Evolutionary conservation across 306 rosid genomes (phyloP).

Genomic region (Vachellia collinsii): DNA sequence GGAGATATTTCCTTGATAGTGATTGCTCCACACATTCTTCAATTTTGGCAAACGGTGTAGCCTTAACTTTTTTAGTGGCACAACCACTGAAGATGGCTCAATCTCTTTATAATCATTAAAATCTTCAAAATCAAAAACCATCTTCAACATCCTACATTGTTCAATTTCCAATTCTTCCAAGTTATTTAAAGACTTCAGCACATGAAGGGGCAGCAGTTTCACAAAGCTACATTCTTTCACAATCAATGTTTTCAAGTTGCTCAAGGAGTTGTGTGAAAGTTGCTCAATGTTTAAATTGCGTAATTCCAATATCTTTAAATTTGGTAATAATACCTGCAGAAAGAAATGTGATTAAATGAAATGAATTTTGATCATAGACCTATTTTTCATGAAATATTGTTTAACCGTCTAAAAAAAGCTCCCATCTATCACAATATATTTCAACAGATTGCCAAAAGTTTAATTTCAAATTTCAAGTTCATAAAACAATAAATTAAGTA

Average conservation of each 20-base stretch:
- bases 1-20: not conserved
- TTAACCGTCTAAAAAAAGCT: no score
- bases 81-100: not conserved
- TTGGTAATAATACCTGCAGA: not conserved
- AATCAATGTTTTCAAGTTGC: not conserved
- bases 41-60: not conserved
- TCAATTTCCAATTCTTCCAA: not conserved
- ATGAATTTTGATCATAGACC: no score
- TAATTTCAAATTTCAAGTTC: no score
- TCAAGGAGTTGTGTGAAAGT: not conserved
- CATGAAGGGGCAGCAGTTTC: not conserved
- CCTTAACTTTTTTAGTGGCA: not conserved
- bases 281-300: not conserved
- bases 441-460: no score
- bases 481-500: no score
- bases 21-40: not conserved
- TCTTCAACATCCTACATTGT: not conserved
- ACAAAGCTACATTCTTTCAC: not conserved
- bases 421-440: no score
- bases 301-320: not conserved
- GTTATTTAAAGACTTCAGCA: not conserved
- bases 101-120: not conserved
- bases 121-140: not conserved
- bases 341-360: not conserved
- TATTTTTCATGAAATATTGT: no score